Base-by-base conservation (phyloP, 2,329 filamentous ascomycete genomes). In the Aspergillus puulaauensis region DNA sequence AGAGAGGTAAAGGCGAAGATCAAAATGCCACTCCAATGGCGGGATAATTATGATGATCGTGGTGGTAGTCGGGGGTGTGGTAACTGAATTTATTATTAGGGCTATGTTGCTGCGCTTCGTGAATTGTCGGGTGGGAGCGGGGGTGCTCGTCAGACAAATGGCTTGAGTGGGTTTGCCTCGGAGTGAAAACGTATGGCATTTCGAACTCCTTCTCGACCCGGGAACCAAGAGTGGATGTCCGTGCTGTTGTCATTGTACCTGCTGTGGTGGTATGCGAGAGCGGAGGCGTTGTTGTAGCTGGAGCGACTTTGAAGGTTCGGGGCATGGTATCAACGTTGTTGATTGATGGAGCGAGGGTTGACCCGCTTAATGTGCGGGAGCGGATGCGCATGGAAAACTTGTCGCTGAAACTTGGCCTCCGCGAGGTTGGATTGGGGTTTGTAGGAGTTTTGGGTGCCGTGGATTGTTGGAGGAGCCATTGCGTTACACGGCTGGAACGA, bases 361-460 rank as follows among this genome's bases (percentile, higher is more conserved):
- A 73, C 15, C 70, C 71, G 53, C 74, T 76, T 15, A 74, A 48
- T 1, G 70, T 75, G 24, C 71, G 73, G 21, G 64, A 59, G 51
- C 65, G 67, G 50, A 66, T 64, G 47, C 65, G 66, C 35, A 70
- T 66, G 62, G 67, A 63, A n/a, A 52, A 53, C 17, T 65, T 67
- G 12, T 56, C 62, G 23, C 62, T 62, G n/a, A 62, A 55, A 15
- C 54, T 59, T 15, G 64, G 52, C 24, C 64, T 59, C 12, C 62
- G 48, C 21, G 59, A 58, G 9, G 56, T 57, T 8, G 58, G 51
- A 4, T 53, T 17, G 12, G 50, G 52, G 6, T 51, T 21, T 31
- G 51, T 49, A 40, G 54, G 27, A 14, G 51, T 44, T 39, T 37
- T 40, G 44, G 35, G 41, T 14, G 49, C 21, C 11, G 17, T n/a